These are phyloP conservation scores for Paraurostyla sp. DNA, from an alignment of 73 alveolate species.

Conservation along the genomic window DNA sequence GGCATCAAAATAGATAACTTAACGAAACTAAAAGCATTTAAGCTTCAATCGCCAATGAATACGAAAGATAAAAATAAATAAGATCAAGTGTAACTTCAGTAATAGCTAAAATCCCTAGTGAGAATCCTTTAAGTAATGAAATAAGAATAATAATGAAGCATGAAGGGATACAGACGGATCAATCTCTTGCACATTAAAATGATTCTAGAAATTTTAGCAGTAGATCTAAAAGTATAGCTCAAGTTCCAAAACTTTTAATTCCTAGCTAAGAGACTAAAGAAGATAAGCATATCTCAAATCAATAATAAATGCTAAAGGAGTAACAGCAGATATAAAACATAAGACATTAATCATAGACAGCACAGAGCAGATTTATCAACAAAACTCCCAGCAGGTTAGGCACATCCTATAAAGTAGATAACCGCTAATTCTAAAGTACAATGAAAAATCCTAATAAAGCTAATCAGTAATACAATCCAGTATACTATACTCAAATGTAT, in stretches of 20 bases:
- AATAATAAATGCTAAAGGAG: neutral
- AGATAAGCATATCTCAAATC: neutral
- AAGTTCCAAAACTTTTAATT: neutral
- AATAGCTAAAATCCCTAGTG: slow-evolving; percentile 26
- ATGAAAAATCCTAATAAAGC: neutral
- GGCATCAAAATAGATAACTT: neutral
- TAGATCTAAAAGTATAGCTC: neutral
- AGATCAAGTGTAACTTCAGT: slow-evolving; percentile 4
- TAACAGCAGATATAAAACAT: neutral
- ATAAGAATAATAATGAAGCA: slow-evolving; percentile 36
- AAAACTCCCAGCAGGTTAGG: neutral
- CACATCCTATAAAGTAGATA: too few species aligned
- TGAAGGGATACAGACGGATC: slow-evolving; percentile 14
- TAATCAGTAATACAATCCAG: neutral
- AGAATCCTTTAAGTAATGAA: slow-evolving; percentile 35
- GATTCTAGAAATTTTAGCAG: neutral
- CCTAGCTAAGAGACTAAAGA: neutral
- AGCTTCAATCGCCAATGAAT: neutral
- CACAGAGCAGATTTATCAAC: slow-evolving; percentile 9
- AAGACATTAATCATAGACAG: neutral
- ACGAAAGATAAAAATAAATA: neutral
- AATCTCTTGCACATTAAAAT: neutral
- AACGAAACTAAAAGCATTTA: neutral
- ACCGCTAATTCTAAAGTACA: neutral
- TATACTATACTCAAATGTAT: neutral